These are phyloP conservation scores for Hypomontagnella submonticulosa DNA, from an alignment of 495 filamentous ascomycete genomes.

Conservation along the genomic window DNA sequence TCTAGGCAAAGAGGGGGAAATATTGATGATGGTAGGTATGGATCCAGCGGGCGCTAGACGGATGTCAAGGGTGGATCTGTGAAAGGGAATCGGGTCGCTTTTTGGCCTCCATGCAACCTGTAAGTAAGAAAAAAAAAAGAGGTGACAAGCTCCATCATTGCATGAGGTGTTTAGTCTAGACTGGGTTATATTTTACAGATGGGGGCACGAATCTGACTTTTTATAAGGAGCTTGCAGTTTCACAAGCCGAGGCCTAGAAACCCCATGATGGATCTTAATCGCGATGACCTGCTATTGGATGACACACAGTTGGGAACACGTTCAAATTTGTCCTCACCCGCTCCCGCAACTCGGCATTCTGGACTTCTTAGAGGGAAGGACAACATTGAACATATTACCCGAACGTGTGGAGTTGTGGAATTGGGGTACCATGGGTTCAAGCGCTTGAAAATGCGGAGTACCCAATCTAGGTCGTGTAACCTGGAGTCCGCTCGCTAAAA, in stretches of 20 bases:
- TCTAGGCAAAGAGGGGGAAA: constrained; percentile 39
- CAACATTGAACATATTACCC: constrained; percentile 40
- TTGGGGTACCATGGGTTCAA: constrained; percentile 38
- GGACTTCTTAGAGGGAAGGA: neutral
- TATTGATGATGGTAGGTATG: constrained; percentile 23
- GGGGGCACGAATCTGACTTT: constrained; percentile 5
- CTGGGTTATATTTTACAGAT: neutral
- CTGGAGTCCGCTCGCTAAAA: constrained; percentile 19
- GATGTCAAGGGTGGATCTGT: constrained; percentile 24
- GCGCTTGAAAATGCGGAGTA: constrained; percentile 38
- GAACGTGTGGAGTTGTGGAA: constrained; percentile 41
- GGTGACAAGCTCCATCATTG: constrained; percentile 1
- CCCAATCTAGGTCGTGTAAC: constrained; percentile 13
- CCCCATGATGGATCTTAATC: no score
- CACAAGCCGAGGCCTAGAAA: neutral
- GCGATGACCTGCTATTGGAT: constrained; percentile 1
- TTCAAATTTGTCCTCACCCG: constrained; percentile 1
- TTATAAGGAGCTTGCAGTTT: neutral
- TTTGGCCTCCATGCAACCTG: constrained; percentile 8
- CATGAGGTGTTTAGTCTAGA: neutral
- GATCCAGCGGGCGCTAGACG: constrained; percentile 11
- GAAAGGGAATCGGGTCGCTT: constrained; percentile 25
- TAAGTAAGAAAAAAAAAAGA: constrained; percentile 13
- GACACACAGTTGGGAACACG: constrained; percentile 6
- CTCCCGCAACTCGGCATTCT: constrained; percentile 16